A percentile compares a stretch with the other conserved stretches of the same genome.
Evolutionary conservation across 2,329 filamentous ascomycete genomes (phyloP).

Genomic region (Aspergillus fijiensis): DNA sequence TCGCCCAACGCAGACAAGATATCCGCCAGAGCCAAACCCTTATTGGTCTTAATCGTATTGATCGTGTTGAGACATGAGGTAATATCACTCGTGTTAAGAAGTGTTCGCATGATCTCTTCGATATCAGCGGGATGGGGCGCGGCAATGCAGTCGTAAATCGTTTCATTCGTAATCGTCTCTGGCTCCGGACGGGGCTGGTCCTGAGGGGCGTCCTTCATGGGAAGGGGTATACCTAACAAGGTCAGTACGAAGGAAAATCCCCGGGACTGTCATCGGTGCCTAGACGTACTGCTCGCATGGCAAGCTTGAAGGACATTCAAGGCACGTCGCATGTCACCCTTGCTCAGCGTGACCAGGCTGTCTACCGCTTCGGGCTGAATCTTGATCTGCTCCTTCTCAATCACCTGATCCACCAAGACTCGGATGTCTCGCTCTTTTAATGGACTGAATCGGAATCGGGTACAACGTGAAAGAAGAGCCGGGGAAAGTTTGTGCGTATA

Average conservation of each 20-base stretch:
- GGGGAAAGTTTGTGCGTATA: slow-evolving; percentile 98
- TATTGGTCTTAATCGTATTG: slow-evolving; percentile 79
- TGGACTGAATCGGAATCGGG: slow-evolving; percentile 90
- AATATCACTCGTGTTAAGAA: slow-evolving; percentile 82
- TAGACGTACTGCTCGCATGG: slow-evolving; percentile 76
- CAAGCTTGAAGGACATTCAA: slow-evolving; percentile 96
- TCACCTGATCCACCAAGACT: slow-evolving; percentile 80
- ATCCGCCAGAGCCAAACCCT: slow-evolving; percentile 87
- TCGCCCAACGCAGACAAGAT: slow-evolving; percentile 86
- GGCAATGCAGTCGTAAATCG: slow-evolving; percentile 96
- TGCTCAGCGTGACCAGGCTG: slow-evolving; percentile 80
- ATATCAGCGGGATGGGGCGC: slow-evolving; percentile 90
- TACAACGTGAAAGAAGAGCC: slow-evolving; percentile 87
- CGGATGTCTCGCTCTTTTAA: slow-evolving; percentile 86
- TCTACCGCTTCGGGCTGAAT: slow-evolving; percentile 79
- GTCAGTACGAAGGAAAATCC: slow-evolving; percentile 1
- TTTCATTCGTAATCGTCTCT: slow-evolving; percentile 85
- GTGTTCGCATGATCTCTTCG: slow-evolving; percentile 75
- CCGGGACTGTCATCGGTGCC: background rate
- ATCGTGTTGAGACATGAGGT: slow-evolving; percentile 85
- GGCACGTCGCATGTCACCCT: slow-evolving; percentile 93
- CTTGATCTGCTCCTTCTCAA: slow-evolving; percentile 80
- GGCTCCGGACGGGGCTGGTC: slow-evolving; percentile 60
- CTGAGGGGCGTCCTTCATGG: slow-evolving; percentile 59
- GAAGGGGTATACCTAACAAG: slow-evolving; percentile 63